These are phyloP conservation scores for Podila clonocystis DNA, from an alignment of 192 early-diverging fungal species.

Conservation along the genomic window DNA sequence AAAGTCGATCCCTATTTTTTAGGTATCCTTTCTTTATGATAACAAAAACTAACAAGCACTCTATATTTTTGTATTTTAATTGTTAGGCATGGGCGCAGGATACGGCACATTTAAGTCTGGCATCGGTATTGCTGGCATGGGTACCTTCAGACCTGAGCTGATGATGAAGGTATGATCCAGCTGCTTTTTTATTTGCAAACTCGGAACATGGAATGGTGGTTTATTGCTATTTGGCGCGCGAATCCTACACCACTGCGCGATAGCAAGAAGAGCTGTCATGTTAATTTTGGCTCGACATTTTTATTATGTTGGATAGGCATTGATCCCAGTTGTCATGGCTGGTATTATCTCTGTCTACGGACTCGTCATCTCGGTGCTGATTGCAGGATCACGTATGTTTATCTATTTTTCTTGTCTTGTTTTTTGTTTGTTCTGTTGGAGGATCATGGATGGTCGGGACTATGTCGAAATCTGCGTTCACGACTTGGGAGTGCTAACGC, in stretches of 20 bases:
- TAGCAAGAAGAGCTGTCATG: background rate
- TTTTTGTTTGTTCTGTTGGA: constrained; percentile 10
- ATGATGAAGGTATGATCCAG: constrained; percentile 72
- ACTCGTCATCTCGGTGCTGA: constrained; percentile 93
- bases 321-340: constrained; percentile 98
- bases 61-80: background rate
- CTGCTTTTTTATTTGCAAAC: background rate
- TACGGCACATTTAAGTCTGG: constrained; percentile 99
- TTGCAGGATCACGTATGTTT: constrained; percentile 78
- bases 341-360: constrained; percentile 99
- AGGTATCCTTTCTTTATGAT: background rate
- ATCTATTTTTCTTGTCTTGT: background rate
- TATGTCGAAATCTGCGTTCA: background rate
- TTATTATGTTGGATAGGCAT: constrained; percentile 49
- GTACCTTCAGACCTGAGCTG: constrained; percentile 93
- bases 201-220: background rate
- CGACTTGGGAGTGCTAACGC: background rate
- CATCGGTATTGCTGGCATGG: constrained; percentile 94
- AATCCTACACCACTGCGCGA: too few species aligned
- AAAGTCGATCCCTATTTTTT: constrained; percentile 3
- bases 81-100: constrained; percentile 90
- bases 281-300: background rate
- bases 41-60: background rate
- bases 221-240: too few species aligned
- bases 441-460: background rate